Conservation (phyloP, 2,329 filamentous ascomycete genomes). For the Stemphylium lycopersici region DNA sequence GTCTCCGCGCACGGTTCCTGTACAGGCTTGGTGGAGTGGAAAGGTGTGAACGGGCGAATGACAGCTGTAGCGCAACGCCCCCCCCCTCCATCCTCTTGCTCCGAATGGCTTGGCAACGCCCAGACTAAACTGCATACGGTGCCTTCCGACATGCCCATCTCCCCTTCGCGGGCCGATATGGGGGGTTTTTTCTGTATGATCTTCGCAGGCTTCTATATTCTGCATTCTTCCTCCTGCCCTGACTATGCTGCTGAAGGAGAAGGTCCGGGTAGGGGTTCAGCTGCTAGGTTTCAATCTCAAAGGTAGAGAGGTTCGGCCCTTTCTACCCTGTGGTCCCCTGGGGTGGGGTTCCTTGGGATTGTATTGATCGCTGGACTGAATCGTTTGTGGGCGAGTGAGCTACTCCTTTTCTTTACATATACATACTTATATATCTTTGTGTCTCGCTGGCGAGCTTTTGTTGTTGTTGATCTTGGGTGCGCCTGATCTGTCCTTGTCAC, state of each 20-base stretch:
- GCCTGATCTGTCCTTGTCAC: background rate
- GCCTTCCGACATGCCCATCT: background rate
- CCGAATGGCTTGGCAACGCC: background rate
- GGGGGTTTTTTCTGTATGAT: too few relatives aligned
- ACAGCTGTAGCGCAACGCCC: slow-evolving; percentile 4
- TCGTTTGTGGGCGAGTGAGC: background rate
- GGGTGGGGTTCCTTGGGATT: background rate
- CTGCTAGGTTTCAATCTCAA: too few relatives aligned
- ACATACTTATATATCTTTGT: too few relatives aligned
- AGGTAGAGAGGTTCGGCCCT: too few relatives aligned
- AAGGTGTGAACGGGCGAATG: background rate
- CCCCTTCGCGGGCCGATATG: too few relatives aligned
- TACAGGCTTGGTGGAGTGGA: too few relatives aligned
- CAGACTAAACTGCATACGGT: background rate
- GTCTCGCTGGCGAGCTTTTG: slow-evolving; percentile 8
- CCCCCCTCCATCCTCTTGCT: background rate
- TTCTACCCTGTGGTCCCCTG: too few relatives aligned
- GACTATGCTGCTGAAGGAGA: background rate
- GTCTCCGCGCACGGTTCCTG: too few relatives aligned
- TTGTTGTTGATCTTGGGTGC: background rate
- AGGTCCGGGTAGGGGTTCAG: background rate
- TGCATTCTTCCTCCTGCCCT: background rate
- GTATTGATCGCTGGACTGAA: slow-evolving; percentile 1
- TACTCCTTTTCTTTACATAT: background rate
- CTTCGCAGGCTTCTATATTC: too few relatives aligned